phyloP scores from a whole-genome alignment of 768 basidiomycete genomes.

The Pulveroboletus sp. region DNA sequence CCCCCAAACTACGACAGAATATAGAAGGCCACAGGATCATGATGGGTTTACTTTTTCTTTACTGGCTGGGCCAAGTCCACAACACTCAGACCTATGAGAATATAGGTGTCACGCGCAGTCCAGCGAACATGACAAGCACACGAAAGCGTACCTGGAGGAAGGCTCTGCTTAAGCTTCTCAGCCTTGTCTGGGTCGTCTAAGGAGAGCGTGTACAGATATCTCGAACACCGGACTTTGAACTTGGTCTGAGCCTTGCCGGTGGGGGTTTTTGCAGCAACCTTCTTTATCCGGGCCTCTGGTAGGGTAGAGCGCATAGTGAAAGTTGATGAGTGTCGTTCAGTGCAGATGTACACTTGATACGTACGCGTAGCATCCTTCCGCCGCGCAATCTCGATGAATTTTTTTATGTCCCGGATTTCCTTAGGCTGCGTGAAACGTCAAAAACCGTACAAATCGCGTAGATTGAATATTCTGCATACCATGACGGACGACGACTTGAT shows the following conservation, averaged over 20 bases:
- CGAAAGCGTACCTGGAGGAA: constrained; percentile 81
- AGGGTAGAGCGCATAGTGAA: background rate
- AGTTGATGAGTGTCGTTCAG: background rate
- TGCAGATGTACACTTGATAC: constrained; percentile 34
- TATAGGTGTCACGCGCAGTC: background rate
- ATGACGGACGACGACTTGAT: constrained; percentile 21
- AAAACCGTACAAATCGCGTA: background rate
- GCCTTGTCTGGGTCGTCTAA: constrained; percentile 98
- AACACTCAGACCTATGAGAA: constrained; percentile 59
- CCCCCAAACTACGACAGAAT: background rate
- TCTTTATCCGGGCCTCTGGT: constrained; percentile 98
- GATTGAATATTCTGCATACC: constrained; percentile 18
- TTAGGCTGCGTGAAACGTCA: constrained; percentile 64
- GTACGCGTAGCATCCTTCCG: constrained; percentile 95
- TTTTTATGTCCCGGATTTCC: constrained; percentile 97
- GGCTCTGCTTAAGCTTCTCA: constrained; percentile 91
- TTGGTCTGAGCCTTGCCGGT: constrained; percentile 84
- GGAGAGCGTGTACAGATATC: constrained; percentile 96
- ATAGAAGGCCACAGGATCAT: background rate
- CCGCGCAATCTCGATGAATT: constrained; percentile 95
- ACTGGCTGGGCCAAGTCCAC: constrained; percentile 58
- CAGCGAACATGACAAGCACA: background rate
- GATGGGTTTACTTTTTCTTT: constrained; percentile 66
- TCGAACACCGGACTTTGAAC: constrained; percentile 97
- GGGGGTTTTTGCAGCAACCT: constrained; percentile 66